Base-by-base conservation (phyloP, 1,284 basidiomycete genomes). In the Hemileia vastatrix region DNA sequence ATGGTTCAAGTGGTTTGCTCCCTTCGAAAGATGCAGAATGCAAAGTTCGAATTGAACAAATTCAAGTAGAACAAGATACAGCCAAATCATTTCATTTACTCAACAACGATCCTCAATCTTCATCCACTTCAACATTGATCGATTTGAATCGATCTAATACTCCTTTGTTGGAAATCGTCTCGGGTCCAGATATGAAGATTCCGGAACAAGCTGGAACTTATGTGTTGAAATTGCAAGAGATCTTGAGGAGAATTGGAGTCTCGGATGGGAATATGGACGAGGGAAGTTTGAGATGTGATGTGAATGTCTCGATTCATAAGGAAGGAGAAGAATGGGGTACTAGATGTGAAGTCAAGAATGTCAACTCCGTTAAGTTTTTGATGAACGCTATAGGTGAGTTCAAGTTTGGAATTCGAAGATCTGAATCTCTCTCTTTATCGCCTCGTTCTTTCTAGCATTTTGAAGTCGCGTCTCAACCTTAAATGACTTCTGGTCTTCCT, bases 241-340 rank as follows among this genome's bases (percentile, higher is more conserved):
- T 95, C 19, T 78, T 98, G 13, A 83, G 93, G 5, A 81, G 87
- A 6, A 81, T 95, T 3, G 91, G 90, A 0, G 85, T 89, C 0
- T 92, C 90, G 56, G 90, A 95, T 73, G 93, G 90, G 0, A 95
- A 95, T 73, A 97, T 98, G 95, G 94, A 99, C 70, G 85, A 92
- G 76, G 92, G 90, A 48, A 9, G 76, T 67, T 79, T 98, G 33
- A 83, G 94, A 36, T 94, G 93, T 69, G 94, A 99, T 73, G 90
- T 93, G 40, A 99, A 98, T 72, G 87, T 99, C 1, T 97, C 93
- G 1, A 83, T 95, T 1, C 86, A 51, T 23, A 13, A 31, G 18
- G 23, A 33, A 3, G n/a, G n/a, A n/a, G n/a, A n/a, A n/a, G n/a
- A n/a, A n/a, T 84, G 79, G 11, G 93, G 92, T 0, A 92, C 87